Evolutionary conservation across 169 alveolate genomes (phyloP).

Genomic region (Plasmodium fragile): DNA sequence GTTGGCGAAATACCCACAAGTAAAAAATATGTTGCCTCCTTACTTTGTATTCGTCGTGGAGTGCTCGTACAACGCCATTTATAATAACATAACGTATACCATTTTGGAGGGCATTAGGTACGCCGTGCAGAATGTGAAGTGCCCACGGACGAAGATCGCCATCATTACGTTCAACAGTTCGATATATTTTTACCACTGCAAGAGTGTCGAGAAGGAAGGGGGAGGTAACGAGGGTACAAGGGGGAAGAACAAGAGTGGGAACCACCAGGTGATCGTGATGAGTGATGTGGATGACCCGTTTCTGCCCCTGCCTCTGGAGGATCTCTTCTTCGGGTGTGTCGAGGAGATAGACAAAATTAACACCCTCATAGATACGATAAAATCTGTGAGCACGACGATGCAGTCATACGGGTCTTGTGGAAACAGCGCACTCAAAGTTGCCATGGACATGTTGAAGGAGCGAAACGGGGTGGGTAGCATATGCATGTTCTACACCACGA

Average conservation of each 20-base stretch:
- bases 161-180: conserved; percentile 43
- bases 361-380: conserved; percentile 64
- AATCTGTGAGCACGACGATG: conserved; percentile 22
- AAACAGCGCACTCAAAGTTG: conserved; percentile 80
- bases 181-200: conserved; percentile 49
- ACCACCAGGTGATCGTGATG: conserved; percentile 61
- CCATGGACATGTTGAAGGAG: conserved; percentile 78
- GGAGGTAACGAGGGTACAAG: background rate
- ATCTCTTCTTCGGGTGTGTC: conserved; percentile 70
- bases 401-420: conserved; percentile 79
- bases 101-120: conserved; percentile 58
- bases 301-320: conserved; percentile 51
- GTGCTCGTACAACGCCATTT: conserved; percentile 57
- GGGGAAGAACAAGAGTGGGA: background rate
- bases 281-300: conserved; percentile 73
- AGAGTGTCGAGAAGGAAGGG: background rate
- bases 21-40: conserved; percentile 56
- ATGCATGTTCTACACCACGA: conserved; percentile 80
- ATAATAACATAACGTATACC: conserved; percentile 58
- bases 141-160: conserved; percentile 59
- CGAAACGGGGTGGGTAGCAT: conserved; percentile 79
- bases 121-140: conserved; percentile 58
- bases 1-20: conserved; percentile 37
- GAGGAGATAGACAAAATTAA: conserved; percentile 68
- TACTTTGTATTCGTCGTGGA: conserved; percentile 69